Percentiles rank a stretch among this genome's conserved stretches.
Evolutionary conservation across 1,284 basidiomycete genomes (phyloP).

Genomic region (Vanrija humicola): DNA sequence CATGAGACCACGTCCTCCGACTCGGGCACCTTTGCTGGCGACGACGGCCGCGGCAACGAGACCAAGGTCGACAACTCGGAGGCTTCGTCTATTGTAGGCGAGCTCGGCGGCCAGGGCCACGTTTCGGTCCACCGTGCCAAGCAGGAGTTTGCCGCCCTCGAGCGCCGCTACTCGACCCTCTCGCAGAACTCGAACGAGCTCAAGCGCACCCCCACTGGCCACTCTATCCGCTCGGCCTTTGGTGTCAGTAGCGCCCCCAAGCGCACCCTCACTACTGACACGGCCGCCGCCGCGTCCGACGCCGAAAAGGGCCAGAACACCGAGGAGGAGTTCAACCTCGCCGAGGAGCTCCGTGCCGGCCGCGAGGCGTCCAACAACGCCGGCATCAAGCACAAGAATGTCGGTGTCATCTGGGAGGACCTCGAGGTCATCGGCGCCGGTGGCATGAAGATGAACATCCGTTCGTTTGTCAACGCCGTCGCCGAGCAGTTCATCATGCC

Average conservation of each 20-base stretch:
- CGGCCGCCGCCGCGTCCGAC: conserved; percentile 12
- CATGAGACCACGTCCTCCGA: too few relatives aligned
- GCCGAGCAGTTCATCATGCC: conserved; percentile 51
- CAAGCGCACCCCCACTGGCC: conserved; percentile 28
- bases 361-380: conserved; percentile 64
- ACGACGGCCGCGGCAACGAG: not conserved
- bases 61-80: conserved; percentile 16
- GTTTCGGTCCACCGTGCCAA: conserved; percentile 39
- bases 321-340: conserved; percentile 51
- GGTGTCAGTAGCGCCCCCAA: conserved; percentile 8
- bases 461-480: conserved; percentile 51
- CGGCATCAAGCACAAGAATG: conserved; percentile 76
- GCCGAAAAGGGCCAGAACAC: conserved; percentile 31
- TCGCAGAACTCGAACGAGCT: conserved; percentile 37
- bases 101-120: conserved; percentile 25
- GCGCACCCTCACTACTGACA: conserved; percentile 11
- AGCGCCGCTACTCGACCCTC: conserved; percentile 38
- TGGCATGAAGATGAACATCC: conserved; percentile 63
- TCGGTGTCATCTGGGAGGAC: conserved; percentile 57
- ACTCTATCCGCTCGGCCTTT: conserved; percentile 13
- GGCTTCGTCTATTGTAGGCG: conserved; percentile 33
- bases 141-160: conserved; percentile 42
- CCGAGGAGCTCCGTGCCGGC: conserved; percentile 67
- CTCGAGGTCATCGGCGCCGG: conserved; percentile 65
- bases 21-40: not conserved